These are phyloP conservation scores for Amorphotheca resinae DNA, from an alignment of 495 filamentous ascomycete genomes.

Conservation along the genomic window DNA sequence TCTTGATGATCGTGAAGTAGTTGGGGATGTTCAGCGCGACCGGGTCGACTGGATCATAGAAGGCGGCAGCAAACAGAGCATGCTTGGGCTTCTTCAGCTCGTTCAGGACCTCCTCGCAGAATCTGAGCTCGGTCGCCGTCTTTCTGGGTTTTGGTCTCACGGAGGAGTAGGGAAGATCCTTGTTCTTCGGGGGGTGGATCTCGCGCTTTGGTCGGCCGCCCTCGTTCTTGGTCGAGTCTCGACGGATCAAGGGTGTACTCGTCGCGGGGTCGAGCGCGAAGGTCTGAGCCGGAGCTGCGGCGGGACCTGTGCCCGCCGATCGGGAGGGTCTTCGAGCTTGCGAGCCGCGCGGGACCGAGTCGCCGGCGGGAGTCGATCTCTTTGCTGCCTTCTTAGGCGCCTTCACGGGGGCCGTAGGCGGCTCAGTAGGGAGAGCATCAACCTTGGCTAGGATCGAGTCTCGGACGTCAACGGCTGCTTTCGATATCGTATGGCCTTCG, in stretches of 20 bases:
- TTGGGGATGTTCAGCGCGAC: constrained; percentile 88
- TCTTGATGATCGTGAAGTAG: constrained; percentile 88
- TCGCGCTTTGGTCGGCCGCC: constrained; percentile 79
- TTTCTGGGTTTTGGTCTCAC: constrained; percentile 88
- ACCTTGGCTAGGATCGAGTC: constrained; percentile 14
- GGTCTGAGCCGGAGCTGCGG: constrained; percentile 28
- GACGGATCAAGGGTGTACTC: constrained; percentile 83
- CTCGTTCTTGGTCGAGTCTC: constrained; percentile 65
- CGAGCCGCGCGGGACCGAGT: constrained; percentile 22
- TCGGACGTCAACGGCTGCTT: constrained; percentile 29
- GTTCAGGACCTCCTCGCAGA: constrained; percentile 70
- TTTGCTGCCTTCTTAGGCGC: constrained; percentile 31
- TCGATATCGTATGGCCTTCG: constrained; percentile 53
- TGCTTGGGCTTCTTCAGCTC: constrained; percentile 71
- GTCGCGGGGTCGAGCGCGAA: constrained; percentile 68
- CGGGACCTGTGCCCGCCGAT: constrained; percentile 30
- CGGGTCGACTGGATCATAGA: constrained; percentile 77
- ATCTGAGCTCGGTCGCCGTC: constrained; percentile 73
- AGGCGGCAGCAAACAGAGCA: constrained; percentile 48
- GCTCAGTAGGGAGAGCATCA: constrained; percentile 8
- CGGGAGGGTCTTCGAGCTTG: constrained; percentile 25
- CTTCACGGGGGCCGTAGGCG: constrained; percentile 1
- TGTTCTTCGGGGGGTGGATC: constrained; percentile 78
- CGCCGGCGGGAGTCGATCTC: constrained; percentile 35
- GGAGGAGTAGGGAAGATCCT: constrained; percentile 67